Evolutionary conservation across 148 eudicot genomes (phyloP), one percentile per base, ranked within the genome.

Genomic region (Vaccinium corymbosum): DNA sequence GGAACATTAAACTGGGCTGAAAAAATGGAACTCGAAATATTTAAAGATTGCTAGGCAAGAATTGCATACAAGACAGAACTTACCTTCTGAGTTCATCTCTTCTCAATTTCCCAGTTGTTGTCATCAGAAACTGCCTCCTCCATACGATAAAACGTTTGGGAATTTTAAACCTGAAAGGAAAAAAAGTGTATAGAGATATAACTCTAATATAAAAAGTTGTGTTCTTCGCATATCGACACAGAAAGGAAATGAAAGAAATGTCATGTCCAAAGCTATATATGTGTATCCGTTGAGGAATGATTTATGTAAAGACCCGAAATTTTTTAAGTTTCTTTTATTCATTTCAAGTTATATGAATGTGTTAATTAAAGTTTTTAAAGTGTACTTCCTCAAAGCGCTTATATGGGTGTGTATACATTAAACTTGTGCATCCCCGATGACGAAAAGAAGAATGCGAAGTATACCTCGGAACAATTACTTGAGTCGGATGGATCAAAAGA

Each of bases 41-140:
- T 88, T 82, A 90, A 53, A 95, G 87, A 81, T 84, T 87, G 85
- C 94, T 89, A 27, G 87, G 68, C 76, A 88, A 70, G 82, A 87
- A 56, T 74, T 88, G 90, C 16, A 87, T 51, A 57, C 66, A 83
- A 73, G 89, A 86, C 81, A 83, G 70, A 71, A 89, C 92, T 88
- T 94, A 91, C 71, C 64, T 84, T 84, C 84, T 89, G 5, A 94
- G 85, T 86, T 91, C 90, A 32, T 92, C 94, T 86, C 98, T 91
- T 90, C 82, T 94, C 32, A 92, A 51, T 79, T 96, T 96, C 27
- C 0, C 97, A 6, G 94, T 94, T 75, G 92, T 94, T 35, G 99
- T 96, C 46, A 89, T 48, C 3, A 94, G 95, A 79, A 94, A 92
- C 81, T 92, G 86, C 86, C 87, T 91, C 82, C 42, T 89, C 99